These are phyloP conservation scores for Ophiostoma quercus DNA, from an alignment of 2,329 filamentous ascomycete species.

Conservation along the genomic window DNA sequence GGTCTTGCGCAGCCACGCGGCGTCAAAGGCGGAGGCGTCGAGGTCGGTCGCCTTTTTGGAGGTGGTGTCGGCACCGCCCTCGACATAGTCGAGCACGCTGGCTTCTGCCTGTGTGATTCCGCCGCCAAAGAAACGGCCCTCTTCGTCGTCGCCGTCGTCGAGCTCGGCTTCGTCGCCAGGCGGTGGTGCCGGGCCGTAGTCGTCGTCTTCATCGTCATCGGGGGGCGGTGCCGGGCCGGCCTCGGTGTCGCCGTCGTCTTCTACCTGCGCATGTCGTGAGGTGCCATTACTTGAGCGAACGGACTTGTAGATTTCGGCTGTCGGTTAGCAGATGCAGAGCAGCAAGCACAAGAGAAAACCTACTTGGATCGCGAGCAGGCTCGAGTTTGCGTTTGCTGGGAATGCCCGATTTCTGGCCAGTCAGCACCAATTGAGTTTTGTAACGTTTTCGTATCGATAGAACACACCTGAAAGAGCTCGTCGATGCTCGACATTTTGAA, in stretches of 20 bases:
- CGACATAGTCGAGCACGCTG: conserved; percentile 82
- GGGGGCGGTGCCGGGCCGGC: conserved; percentile 48
- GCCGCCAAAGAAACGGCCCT: conserved; percentile 91
- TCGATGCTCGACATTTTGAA: conserved; percentile 52
- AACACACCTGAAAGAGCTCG: conserved; percentile 52
- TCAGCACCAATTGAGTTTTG: conserved; percentile 5
- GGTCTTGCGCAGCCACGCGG: conserved; percentile 74
- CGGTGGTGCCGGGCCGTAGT: conserved; percentile 42
- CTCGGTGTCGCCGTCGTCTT: conserved; percentile 43
- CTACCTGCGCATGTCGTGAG: conserved; percentile 44
- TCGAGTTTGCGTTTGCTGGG: conserved; percentile 61
- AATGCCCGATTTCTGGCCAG: conserved; percentile 39
- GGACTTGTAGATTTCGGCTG: conserved; percentile 61
- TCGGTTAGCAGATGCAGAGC: not conserved
- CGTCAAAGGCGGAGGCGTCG: conserved; percentile 66
- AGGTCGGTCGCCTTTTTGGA: conserved; percentile 40
- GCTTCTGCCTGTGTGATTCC: conserved; percentile 78
- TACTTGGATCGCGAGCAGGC: conserved; percentile 57
- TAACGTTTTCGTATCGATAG: not conserved
- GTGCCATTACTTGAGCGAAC: conserved; percentile 40
- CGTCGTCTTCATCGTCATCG: conserved; percentile 44
- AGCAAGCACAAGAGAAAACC: conserved; percentile 27
- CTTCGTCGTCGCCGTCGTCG: conserved; percentile 64
- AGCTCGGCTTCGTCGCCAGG: conserved; percentile 44
- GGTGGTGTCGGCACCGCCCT: conserved; percentile 51